These are phyloP conservation scores for Exophiala sp. DNA, from an alignment of 2,329 filamentous ascomycete species.

Conservation along the genomic window DNA sequence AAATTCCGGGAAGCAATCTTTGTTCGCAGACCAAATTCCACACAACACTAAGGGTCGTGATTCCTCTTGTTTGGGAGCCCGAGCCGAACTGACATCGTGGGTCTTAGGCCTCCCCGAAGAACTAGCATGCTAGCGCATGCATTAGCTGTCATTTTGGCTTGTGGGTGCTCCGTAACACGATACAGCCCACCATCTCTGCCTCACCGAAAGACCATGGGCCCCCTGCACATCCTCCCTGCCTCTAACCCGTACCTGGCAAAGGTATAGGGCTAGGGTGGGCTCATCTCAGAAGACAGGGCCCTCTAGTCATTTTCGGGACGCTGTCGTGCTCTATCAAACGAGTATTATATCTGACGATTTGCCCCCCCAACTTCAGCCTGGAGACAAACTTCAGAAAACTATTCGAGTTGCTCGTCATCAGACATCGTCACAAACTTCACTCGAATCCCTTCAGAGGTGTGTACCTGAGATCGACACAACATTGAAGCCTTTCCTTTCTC, in stretches of 20 bases:
- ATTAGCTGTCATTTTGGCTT: slow-evolving; percentile 16
- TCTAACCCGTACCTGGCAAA: slow-evolving; percentile 4
- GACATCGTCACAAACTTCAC: background rate
- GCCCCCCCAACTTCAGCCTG: slow-evolving; percentile 19
- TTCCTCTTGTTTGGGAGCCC: slow-evolving; percentile 3
- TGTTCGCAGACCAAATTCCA: background rate
- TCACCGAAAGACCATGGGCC: slow-evolving; percentile 8
- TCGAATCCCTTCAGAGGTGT: background rate
- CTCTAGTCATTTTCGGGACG: slow-evolving; percentile 16
- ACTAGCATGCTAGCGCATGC: slow-evolving; percentile 16
- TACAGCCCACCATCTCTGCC: slow-evolving; percentile 11
- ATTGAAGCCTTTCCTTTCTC: background rate
- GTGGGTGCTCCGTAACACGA: slow-evolving; percentile 6
- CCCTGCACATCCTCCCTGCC: slow-evolving; percentile 5
- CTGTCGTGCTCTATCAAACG: slow-evolving; percentile 9
- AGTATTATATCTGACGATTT: slow-evolving; percentile 28
- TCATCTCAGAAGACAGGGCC: slow-evolving; percentile 13
- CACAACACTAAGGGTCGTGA: background rate
- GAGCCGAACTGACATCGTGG: slow-evolving; percentile 5
- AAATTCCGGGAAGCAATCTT: background rate
- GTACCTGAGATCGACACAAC: background rate
- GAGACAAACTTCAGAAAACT: slow-evolving; percentile 11
- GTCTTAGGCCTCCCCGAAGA: slow-evolving; percentile 16
- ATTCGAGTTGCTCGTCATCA: background rate
- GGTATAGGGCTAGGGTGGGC: slow-evolving; percentile 13